Base-by-base conservation (phyloP, 257 asterid species). In the Marsdenia floribunda region DNA sequence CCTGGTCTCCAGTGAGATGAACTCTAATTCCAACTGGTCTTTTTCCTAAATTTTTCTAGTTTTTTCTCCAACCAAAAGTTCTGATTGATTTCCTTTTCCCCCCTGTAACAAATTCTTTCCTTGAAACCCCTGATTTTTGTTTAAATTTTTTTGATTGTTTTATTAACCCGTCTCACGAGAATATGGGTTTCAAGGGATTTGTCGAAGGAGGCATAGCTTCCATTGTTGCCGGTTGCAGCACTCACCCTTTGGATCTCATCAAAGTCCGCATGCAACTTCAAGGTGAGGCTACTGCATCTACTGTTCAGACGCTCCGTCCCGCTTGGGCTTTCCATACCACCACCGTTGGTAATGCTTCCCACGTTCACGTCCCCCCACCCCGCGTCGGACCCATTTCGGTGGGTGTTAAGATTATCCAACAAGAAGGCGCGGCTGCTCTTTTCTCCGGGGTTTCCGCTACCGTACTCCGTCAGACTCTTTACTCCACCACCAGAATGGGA, bases 401-500 rank as follows among this genome's bases (percentile, higher is more conserved):
- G 3, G 97, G 97, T 0, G 80, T 91, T 5, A 85, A 85, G 50
- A 89, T 93, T 40, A 19, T 93, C 53, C 93, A 85, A 77, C 95
- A 88, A 21, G 97, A 93, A 44, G 98, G 98, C 0, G 77, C 80
- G 16, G 82, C 84, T 1, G 97, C 93, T 3, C 76, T 93, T 2
- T 93, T 91, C 68, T 93, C 98, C 74, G 98, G 98, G 72, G 97
- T 93, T 1, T 93, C 98, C 61, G 97, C 98, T 74, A 93, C 98
- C 76, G 88, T 93, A 8, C 98, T 91, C 86, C 96, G 97, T 11
- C 98, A 93, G 87, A 86, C 92, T 0, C 88, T 93, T 16, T 93
- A 93, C 50, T 93, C 98, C 76, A 91, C 98, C 46, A 93, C 98
- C 73, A 76, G 98, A 18, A 93, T 93, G 98, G 98, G 98, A 3